phyloP scores from a whole-genome alignment of 306 rosid species.

The Glycyrrhiza uralensis region DNA sequence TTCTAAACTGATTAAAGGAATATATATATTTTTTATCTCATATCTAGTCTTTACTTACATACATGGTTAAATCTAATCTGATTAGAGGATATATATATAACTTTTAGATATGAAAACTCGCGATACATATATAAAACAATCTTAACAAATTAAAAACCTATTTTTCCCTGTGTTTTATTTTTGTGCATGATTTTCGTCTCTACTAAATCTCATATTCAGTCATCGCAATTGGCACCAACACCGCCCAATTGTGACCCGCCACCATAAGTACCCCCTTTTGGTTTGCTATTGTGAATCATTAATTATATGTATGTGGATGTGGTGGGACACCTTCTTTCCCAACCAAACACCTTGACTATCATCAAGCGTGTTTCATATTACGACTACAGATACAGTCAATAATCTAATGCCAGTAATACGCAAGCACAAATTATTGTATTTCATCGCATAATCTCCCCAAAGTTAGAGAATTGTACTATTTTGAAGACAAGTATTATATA shows the following conservation, averaged over 20 bases:
- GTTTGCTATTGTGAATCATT: background rate
- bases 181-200: background rate
- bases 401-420: slow-evolving; percentile 7
- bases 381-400: background rate
- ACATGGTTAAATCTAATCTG: background rate
- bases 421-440: background rate
- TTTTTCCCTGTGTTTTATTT: background rate
- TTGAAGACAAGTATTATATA: background rate
- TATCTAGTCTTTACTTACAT: too few relatives aligned
- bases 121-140: background rate
- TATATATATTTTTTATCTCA: too few relatives aligned
- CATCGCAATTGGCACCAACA: slow-evolving; percentile 26
- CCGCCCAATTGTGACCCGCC: slow-evolving; percentile 31
- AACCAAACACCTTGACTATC: slow-evolving; percentile 20
- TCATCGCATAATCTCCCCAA: background rate
- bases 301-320: too few relatives aligned
- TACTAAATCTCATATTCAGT: background rate
- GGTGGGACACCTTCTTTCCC: background rate
- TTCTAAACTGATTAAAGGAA: background rate
- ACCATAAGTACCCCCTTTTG: slow-evolving; percentile 16
- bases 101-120: background rate
- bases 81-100: background rate
- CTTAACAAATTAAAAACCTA: background rate
- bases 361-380: background rate
- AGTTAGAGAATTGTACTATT: background rate